Evolutionary conservation across 2,329 filamentous ascomycete genomes (phyloP), one percentile per base, ranked within the genome.

Genomic region (Pyrenochaeta sp.): DNA sequence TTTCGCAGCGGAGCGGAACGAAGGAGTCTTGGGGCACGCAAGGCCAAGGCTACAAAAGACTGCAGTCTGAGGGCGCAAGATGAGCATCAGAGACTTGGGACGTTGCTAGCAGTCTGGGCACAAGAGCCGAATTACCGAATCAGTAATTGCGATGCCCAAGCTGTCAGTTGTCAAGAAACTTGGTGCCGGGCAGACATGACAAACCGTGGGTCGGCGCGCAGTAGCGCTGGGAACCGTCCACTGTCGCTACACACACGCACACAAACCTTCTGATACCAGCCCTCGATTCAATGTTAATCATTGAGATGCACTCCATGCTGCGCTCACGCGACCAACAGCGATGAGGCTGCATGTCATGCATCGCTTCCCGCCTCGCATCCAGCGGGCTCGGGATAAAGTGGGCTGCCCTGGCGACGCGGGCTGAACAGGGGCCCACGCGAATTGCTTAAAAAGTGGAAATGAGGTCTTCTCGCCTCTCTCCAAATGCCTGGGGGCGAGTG

Each of bases 401-500:
- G 45, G 52, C 36, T 59, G 52, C 54, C 49, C 45, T 54, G 57
- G 54, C 54, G 52, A 61, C 56, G 40, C 9, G 11, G 10, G 4
- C 27, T 49, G 23, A 32, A 40, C 48, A 46, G 30, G 35, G 52
- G 52, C 27, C 57, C 63, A 50, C 55, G 60, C 49, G 46, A 51
- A n/a, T n/a, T 64, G 65, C 62, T 67, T 70, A 69, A 66, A 70
- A 68, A 71, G 68, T 69, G 69, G 71, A 72, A 73, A 72, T 71
- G 54, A 61, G 62, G 55, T 53, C 41, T 44, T 46, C 36, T 20
- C 47, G 39, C 55, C 36, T 56, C 49, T 23, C 40, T 20, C 35
- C 17, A n/a, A n/a, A n/a, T n/a, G n/a, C n/a, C n/a, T n/a, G n/a
- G n/a, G n/a, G n/a, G 31, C 30, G 39, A 30, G 27, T 29, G 14